phyloP scores from a whole-genome alignment of 768 basidiomycete genomes.

The Trametopsis cervina region DNA sequence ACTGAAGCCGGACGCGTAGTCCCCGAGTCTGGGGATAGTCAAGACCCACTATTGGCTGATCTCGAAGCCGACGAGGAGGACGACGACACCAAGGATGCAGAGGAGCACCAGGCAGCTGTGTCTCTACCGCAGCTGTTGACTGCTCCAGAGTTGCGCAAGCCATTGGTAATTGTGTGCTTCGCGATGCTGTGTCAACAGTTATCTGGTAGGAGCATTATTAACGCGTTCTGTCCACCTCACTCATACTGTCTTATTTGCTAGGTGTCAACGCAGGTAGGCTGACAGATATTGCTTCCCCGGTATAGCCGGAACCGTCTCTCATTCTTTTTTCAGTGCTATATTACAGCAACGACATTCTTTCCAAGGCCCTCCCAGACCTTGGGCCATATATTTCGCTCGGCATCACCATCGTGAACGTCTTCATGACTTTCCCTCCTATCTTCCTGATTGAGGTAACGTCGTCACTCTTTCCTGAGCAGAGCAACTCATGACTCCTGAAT shows the following conservation, averaged over 20 bases:
- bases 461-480: neutral
- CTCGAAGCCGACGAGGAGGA: slow-evolving; percentile 22
- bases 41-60: slow-evolving; percentile 34
- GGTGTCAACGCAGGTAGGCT: slow-evolving; percentile 73
- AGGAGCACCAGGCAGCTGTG: slow-evolving; percentile 27
- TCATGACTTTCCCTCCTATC: slow-evolving; percentile 82
- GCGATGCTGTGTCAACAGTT: slow-evolving; percentile 76
- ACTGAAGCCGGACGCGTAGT: no score
- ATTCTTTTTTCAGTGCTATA: slow-evolving; percentile 56
- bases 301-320: neutral
- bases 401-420: slow-evolving; percentile 77
- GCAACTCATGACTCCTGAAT: neutral
- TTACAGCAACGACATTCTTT: slow-evolving; percentile 85
- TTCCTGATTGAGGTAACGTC: slow-evolving; percentile 78
- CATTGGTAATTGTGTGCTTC: slow-evolving; percentile 59
- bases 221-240: slow-evolving; percentile 1
- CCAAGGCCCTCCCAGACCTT: slow-evolving; percentile 67
- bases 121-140: slow-evolving; percentile 47
- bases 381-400: slow-evolving; percentile 81
- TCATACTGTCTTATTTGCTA: slow-evolving; percentile 17
- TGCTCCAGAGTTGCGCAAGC: slow-evolving; percentile 46
- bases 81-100: slow-evolving; percentile 13
- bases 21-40: neutral
- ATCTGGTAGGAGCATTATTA: slow-evolving; percentile 44
- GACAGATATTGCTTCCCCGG: neutral